Base-by-base conservation (phyloP, 345 rosid species). In the Arabis hirsuta region DNA sequence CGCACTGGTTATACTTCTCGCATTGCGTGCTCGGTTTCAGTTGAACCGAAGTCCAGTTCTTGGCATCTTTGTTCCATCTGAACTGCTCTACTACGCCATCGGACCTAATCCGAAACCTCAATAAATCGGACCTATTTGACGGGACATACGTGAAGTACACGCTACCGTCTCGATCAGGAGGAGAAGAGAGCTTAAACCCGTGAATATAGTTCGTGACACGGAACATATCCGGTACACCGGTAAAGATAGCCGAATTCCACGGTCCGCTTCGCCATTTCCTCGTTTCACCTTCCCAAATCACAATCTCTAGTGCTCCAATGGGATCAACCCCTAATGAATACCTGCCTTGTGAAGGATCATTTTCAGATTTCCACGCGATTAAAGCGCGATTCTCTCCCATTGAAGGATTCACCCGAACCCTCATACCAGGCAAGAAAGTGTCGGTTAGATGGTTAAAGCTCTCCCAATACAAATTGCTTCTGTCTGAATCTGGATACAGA, bases 131-230 rank as follows among this genome's bases (percentile, higher is more conserved):
- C 5, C 69, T 39, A 26, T 82, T 38, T 11, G 84, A 50, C 0
- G 84, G 62, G 53, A 81, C 77, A 62, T 76, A 80, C 3, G 88
- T 83, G 76, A 86, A 76, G 53, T 80, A 81, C 36, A 70, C 75
- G 13, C 16, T 43, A 64, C 77, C 73, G 48, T 71, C 14, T 63
- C 6, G 9, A 8, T 84, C 76, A 54, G 83, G 77, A 82, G 84
- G 46, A 79, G 84, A 8, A 81, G 64, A 55, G 38, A 63, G 87
- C 81, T 2, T 81, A 71, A 71, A 78, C 77, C 98, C 92, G 9
- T 79, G 73, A 6, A 24, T 54, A 57, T 46, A 59, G 44, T 67
- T 84, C 0, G 84, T 79, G 0, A 60, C 0, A 31, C 2, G 20
- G 5, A 55, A 14, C 92, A 83, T 88, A 16, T 72, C 70, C 4